Conservation (phyloP, 768 basidiomycete genomes). For the Trametes gibbosa region DNA sequence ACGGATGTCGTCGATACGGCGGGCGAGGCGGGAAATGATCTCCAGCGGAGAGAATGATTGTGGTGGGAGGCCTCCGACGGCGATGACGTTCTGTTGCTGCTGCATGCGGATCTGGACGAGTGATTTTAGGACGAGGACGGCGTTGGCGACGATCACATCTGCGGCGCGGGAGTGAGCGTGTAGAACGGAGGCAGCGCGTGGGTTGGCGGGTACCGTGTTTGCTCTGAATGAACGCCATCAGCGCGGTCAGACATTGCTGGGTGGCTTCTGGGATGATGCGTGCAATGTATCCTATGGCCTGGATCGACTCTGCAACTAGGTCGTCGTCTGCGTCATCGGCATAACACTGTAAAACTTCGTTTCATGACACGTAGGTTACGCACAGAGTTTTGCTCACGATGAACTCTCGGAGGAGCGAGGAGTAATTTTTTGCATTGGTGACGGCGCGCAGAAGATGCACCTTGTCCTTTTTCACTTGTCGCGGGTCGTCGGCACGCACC, state of each 20-base stretch:
- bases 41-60: constrained; percentile 42
- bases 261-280: constrained; percentile 63
- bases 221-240: constrained; percentile 80
- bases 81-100: constrained; percentile 27
- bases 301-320: constrained; percentile 70
- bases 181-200: not conserved
- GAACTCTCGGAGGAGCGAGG: constrained; percentile 76
- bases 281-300: constrained; percentile 77
- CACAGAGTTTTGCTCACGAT: constrained; percentile 48
- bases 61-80: constrained; percentile 14
- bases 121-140: constrained; percentile 82
- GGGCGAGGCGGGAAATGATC: constrained; percentile 79
- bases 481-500: constrained; percentile 64
- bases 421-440: constrained; percentile 63
- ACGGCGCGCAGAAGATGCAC: constrained; percentile 70
- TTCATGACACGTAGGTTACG: not conserved
- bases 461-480: constrained; percentile 70
- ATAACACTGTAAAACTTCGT: constrained; percentile 57
- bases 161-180: not conserved
- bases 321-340: constrained; percentile 72
- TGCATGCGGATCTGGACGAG: constrained; percentile 71
- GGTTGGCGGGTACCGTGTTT: constrained; percentile 46
- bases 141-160: constrained; percentile 78
- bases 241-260: constrained; percentile 67
- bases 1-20: constrained; percentile 72